Evolutionary conservation across 345 rosid genomes (phyloP).

Genomic region (Eucalyptus cloeziana): DNA sequence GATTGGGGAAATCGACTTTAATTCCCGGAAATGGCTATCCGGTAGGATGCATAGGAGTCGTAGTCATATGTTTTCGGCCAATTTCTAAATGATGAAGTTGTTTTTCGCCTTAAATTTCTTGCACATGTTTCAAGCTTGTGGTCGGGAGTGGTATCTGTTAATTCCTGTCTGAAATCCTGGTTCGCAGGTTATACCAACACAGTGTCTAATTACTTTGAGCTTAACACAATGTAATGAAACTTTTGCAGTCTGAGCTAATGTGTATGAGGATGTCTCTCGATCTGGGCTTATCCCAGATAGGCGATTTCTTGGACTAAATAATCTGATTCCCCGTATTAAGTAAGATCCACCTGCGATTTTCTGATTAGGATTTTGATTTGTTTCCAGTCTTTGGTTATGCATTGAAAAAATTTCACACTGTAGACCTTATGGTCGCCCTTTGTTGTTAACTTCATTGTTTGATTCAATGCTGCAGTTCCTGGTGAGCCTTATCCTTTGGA

Average conservation of each 20-base stretch:
- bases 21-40: background rate
- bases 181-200: background rate
- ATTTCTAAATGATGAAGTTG: background rate
- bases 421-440: background rate
- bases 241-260: background rate
- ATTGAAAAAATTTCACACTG: background rate
- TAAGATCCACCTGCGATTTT: background rate
- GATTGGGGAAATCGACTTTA: background rate
- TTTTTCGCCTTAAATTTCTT: background rate
- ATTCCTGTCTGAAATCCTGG: background rate
- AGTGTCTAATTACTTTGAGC: background rate
- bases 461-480: constrained; percentile 38
- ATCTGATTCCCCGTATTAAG: background rate
- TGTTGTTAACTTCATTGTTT: background rate
- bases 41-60: background rate
- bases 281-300: background rate
- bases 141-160: background rate
- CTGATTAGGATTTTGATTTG: background rate
- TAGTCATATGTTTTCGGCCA: background rate
- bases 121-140: background rate
- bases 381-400: background rate
- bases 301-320: background rate
- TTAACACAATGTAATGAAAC: background rate
- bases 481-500: constrained; percentile 64
- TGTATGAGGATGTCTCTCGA: background rate